Evolutionary conservation across 371 early-diverging fungal genomes (phyloP), one percentile per base, ranked within the genome.

Genomic region (Zychaea mexicana): DNA sequence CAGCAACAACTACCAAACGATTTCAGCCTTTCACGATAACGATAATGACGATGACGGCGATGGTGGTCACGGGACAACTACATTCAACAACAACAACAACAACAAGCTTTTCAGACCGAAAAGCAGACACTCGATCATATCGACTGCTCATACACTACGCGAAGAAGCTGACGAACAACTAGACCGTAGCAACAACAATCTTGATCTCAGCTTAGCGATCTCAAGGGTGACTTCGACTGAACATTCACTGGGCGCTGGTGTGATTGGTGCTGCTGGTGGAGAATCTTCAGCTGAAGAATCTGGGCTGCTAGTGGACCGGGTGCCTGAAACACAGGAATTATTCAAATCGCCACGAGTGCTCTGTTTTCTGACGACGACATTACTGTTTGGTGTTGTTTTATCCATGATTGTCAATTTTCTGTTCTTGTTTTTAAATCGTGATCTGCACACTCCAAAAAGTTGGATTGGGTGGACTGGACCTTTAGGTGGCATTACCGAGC

Each of bases 391-490:
- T 52, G 32, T 76, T 9, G 66, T 65, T 3, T 57, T 72, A 21
- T 72, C 79, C 0, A 75, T 78, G 73, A 71, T 78, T 24, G 69
- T 69, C 62, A 73, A 78, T 47, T 78, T 76, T 45, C 33, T 78
- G 32, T 78, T 78, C 30, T 45, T 78, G 15, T 68, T 73, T 32
- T 52, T 73, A 10, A 66, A 42, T 13, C 60, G 57, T 15, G 72
- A 78, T 32, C 54, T 78, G n/a, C 71, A 73, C 13, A 71, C 68
- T 53, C 62, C 62, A 17, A 55, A 76, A 12, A 70, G 62, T 30
- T 49, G 65, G 64, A 69, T 78, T 17, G 79, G 79, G 13, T 71
- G 71, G 68, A 78, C 69, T n/a, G 76, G 76, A n/a, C 72, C 76
- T 17, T 54, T 73, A 26, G 73, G 76, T 32, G 76, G 76, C 19